Percentiles rank a stretch among this genome's conserved stretches.
Conservation (phyloP, 805 yeast species). For the Myxozyma monticola region DNA sequence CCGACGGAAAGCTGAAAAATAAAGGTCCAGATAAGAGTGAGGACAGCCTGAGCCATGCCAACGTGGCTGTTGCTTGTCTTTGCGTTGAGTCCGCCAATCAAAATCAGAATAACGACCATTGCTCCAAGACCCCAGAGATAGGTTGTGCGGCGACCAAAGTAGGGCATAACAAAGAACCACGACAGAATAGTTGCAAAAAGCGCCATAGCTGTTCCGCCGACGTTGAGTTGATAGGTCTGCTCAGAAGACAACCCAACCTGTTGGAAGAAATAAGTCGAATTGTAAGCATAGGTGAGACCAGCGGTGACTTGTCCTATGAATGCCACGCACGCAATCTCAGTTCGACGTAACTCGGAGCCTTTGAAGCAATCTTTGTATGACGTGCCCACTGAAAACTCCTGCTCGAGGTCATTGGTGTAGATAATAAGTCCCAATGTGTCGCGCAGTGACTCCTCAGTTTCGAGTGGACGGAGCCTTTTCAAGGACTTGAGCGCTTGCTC, state of each 20-base stretch:
- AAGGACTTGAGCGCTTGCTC: conserved; percentile 10
- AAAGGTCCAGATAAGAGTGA: conserved; percentile 48
- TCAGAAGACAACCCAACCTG: conserved; percentile 42
- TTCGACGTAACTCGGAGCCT: conserved; percentile 27
- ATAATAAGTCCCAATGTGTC: conserved; percentile 7
- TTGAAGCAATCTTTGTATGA: conserved; percentile 24
- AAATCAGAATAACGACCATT: conserved; percentile 11
- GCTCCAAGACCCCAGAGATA: conserved; percentile 25
- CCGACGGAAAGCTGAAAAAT: conserved; percentile 49
- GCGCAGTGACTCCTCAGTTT: background rate
- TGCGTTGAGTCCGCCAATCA: conserved; percentile 25
- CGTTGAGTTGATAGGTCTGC: conserved; percentile 48
- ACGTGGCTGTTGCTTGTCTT: conserved; percentile 16
- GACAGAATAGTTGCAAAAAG: conserved; percentile 43
- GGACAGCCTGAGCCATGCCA: conserved; percentile 10
- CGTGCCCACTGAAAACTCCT: conserved; percentile 10
- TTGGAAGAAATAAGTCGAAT: conserved; percentile 51
- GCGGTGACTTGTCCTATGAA: conserved; percentile 41
- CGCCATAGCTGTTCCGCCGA: conserved; percentile 40
- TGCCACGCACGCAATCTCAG: conserved; percentile 40
- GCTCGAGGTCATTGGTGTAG: conserved; percentile 18
- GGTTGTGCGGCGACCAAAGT: conserved; percentile 15
- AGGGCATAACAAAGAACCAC: conserved; percentile 34
- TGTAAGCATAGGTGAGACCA: conserved; percentile 36
- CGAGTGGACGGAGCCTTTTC: background rate